Conservation (phyloP, 1,139 yeast genomes). For the Pneumocystis oryctolagi region DNA sequence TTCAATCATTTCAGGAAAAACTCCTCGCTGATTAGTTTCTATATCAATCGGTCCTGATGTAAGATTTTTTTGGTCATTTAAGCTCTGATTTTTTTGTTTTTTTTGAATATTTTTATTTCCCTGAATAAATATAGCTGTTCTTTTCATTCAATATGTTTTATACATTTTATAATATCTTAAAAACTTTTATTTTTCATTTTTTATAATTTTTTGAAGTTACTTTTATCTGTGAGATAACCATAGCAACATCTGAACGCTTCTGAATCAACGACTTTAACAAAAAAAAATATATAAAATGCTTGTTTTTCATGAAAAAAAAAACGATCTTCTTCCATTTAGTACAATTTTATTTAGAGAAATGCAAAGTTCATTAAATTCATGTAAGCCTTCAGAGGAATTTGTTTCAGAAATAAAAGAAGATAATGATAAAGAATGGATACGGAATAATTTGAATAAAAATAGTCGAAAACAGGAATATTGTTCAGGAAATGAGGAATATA, state of each 20-base stretch:
- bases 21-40: conserved; percentile 5
- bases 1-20: conserved; percentile 1
- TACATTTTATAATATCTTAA: too few relatives aligned
- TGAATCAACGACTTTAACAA: not conserved
- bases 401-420: not conserved
- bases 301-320: not conserved
- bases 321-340: not conserved
- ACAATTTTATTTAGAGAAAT: not conserved
- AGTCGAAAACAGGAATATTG: not conserved
- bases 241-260: too few relatives aligned
- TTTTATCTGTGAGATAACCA: not conserved
- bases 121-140: not conserved
- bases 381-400: not conserved
- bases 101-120: not conserved
- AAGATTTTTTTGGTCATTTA: not conserved
- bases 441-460: not conserved
- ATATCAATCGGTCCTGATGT: conserved; percentile 1
- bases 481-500: not conserved
- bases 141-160: not conserved
- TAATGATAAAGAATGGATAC: not conserved
- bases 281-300: not conserved
- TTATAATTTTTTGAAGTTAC: not conserved
- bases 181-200: too few relatives aligned
- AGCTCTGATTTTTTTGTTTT: not conserved
- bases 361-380: not conserved